Conservation (phyloP, 2,329 filamentous ascomycete genomes). For the Arthrobotrys megalospora region DNA sequence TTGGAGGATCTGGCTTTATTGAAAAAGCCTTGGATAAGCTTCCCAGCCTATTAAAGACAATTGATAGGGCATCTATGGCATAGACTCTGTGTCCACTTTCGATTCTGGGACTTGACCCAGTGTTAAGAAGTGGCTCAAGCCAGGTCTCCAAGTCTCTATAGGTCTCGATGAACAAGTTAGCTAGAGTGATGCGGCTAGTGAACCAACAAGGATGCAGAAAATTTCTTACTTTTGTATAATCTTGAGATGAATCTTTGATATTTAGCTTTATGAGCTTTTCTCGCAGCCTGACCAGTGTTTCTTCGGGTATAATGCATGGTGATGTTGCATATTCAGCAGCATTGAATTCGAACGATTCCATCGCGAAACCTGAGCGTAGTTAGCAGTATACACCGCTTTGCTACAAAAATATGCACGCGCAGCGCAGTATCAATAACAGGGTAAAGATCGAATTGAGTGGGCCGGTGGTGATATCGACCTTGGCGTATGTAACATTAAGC, state of each 20-base stretch:
- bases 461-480: neutral
- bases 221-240: constrained; percentile 40
- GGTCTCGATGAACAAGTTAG: constrained; percentile 49
- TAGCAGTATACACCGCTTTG: neutral
- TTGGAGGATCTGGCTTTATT: neutral
- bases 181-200: neutral
- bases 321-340: constrained; percentile 14
- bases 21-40: constrained; percentile 20
- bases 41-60: constrained; percentile 51
- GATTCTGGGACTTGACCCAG: constrained; percentile 31
- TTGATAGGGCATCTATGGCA: constrained; percentile 45
- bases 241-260: constrained; percentile 39
- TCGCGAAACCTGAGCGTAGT: neutral
- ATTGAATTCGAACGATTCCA: constrained; percentile 35
- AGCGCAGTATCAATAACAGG: too few species aligned
- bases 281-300: constrained; percentile 18
- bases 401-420: neutral
- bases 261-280: constrained; percentile 55
- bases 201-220: neutral
- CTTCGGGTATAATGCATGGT: constrained; percentile 20
- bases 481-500: constrained; percentile 1
- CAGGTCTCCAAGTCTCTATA: constrained; percentile 40
- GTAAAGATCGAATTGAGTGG: too few species aligned
- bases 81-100: constrained; percentile 41
- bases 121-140: constrained; percentile 40